Evolutionary conservation across 352 stramenopile genomes (phyloP).

Genomic region (Globisporangium rhizosaccharum): DNA sequence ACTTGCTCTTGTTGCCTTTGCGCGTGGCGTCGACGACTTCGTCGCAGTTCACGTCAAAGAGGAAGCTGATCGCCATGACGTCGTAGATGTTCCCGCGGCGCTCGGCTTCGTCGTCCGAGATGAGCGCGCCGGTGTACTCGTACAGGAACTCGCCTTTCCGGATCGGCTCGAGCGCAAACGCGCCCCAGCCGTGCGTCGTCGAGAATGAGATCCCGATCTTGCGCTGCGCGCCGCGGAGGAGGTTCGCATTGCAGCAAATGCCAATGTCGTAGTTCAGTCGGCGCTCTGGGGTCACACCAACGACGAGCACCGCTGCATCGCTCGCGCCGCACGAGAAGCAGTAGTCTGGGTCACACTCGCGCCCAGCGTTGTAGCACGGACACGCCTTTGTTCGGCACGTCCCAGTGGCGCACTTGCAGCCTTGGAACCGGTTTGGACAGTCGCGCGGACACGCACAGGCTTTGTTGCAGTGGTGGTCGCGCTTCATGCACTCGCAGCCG

Average conservation of each 20-base stretch:
- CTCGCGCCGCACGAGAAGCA: conserved; percentile 66
- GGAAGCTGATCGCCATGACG: conserved; percentile 65
- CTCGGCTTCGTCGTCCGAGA: conserved; percentile 71
- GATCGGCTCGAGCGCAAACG: conserved; percentile 61
- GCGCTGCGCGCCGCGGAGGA: conserved; percentile 48
- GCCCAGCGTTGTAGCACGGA: conserved; percentile 38
- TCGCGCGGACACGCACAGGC: conserved; percentile 55
- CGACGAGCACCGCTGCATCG: conserved; percentile 51
- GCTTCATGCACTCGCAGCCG: conserved; percentile 48
- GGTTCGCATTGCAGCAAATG: conserved; percentile 61
- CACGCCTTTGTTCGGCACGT: conserved; percentile 54
- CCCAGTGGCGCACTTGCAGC: conserved; percentile 51
- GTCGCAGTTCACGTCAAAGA: conserved; percentile 93
- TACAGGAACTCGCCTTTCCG: conserved; percentile 65
- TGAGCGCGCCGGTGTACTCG: conserved; percentile 65
- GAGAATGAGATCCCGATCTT: conserved; percentile 69
- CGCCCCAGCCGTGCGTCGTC: conserved; percentile 62
- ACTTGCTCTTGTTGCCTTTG: conserved; percentile 94
- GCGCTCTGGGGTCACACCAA: conserved; percentile 21
- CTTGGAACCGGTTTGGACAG: conserved; percentile 60
- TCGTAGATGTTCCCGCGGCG: conserved; percentile 81
- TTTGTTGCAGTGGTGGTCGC: conserved; percentile 52
- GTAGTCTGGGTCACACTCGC: conserved; percentile 71
- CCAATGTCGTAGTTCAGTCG: conserved; percentile 23
- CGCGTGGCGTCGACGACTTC: conserved; percentile 88